A percentile compares a stretch with the other conserved stretches of the same genome.
These are phyloP conservation scores for Nannizziopsis arthrosporioides DNA, from an alignment of 2,329 filamentous ascomycete genomes.

Conservation along the genomic window DNA sequence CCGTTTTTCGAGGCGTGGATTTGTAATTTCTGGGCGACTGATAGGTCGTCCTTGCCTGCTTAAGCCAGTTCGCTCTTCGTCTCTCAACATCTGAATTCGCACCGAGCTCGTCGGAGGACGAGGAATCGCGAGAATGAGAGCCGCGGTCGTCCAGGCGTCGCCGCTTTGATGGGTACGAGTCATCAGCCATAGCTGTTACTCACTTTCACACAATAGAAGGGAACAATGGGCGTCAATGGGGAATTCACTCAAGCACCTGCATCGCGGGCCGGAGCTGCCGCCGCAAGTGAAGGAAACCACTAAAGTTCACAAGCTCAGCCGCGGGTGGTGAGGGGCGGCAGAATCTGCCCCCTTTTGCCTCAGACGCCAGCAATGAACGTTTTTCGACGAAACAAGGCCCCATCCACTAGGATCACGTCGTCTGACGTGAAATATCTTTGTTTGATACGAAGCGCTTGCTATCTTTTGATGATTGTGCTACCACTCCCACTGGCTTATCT, in stretches of 20 bases:
- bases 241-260: too few relatives aligned
- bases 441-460: not conserved
- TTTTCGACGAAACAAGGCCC: not conserved
- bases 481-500: too few relatives aligned
- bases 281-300: not conserved
- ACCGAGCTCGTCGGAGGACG: conserved; percentile 30
- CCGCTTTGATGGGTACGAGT: conserved; percentile 17
- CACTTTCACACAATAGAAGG: not conserved
- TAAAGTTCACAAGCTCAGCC: not conserved
- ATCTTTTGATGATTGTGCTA: too few relatives aligned
- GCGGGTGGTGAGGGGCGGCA: conserved; percentile 18
- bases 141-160: conserved; percentile 24
- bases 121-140: conserved; percentile 17
- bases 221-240: too few relatives aligned
- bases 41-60: conserved; percentile 8
- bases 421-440: not conserved
- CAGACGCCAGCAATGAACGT: not conserved
- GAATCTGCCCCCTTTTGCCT: not conserved
- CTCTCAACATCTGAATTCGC: conserved; percentile 27
- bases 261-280: too few relatives aligned
- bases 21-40: conserved; percentile 10
- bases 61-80: conserved; percentile 28
- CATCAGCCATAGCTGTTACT: conserved; percentile 12
- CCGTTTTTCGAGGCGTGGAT: not conserved
- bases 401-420: not conserved